Evolutionary conservation across 352 stramenopile species (phyloP).

Genomic region (Globisporangium yorkense): DNA sequence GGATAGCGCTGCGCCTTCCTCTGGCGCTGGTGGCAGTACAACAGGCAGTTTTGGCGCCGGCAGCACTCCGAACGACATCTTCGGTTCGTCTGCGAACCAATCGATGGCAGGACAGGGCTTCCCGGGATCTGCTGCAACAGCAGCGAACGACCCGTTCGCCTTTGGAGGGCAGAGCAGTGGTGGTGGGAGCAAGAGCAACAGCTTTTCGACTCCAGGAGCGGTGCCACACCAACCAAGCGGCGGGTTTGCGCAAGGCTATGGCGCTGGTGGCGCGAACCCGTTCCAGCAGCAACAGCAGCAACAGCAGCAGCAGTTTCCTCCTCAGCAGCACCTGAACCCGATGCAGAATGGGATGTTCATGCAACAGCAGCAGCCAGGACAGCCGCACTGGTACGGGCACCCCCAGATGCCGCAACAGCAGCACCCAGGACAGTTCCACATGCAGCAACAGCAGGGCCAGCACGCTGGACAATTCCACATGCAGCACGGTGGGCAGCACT

Average conservation of each 20-base stretch:
- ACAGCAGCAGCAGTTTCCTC: slow-evolving; percentile 1
- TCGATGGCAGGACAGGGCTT: slow-evolving; percentile 6
- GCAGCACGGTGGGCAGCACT: slow-evolving; percentile 27
- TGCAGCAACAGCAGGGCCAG: slow-evolving; percentile 25
- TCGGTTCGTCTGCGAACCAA: slow-evolving; percentile 4
- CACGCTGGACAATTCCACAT: slow-evolving; percentile 13
- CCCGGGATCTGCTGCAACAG: not conserved
- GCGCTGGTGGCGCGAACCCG: slow-evolving; percentile 4
- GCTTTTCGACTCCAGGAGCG: slow-evolving; percentile 5
- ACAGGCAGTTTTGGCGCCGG: slow-evolving; percentile 15
- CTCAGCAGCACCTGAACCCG: slow-evolving; percentile 4
- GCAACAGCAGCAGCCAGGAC: slow-evolving; percentile 20
- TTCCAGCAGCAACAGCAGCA: slow-evolving; percentile 15
- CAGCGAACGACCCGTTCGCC: slow-evolving; percentile 38
- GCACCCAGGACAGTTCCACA: slow-evolving; percentile 13
- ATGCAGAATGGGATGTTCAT: slow-evolving; percentile 11
- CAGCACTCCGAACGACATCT: slow-evolving; percentile 2
- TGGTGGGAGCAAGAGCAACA: slow-evolving; percentile 11
- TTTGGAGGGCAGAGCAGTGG: slow-evolving; percentile 25
- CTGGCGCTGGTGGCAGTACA: not conserved
- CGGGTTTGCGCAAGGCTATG: slow-evolving; percentile 4
- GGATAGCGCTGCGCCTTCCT: slow-evolving; percentile 13
- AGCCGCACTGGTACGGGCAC: slow-evolving; percentile 43
- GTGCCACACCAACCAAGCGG: slow-evolving; percentile 2
- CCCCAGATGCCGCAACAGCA: slow-evolving; percentile 18